A percentile compares a stretch with the other conserved stretches of the same genome.
Evolutionary conservation across 768 basidiomycete species (phyloP).

Genomic region (Rhizopogon rudus): DNA sequence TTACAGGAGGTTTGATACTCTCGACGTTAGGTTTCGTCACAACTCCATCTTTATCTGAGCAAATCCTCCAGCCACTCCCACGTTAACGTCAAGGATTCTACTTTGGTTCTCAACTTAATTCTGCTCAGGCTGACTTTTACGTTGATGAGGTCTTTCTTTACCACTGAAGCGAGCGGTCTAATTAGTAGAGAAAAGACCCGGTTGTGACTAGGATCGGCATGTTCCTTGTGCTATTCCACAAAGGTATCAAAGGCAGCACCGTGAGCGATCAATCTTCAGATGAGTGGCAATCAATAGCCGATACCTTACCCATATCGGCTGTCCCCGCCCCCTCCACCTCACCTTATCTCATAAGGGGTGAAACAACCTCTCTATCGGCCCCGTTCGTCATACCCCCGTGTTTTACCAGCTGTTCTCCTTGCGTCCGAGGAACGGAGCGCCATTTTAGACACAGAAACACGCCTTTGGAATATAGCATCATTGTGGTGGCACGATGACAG

Average conservation of each 20-base stretch:
- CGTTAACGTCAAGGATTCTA: background rate
- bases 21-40: background rate
- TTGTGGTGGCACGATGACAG: background rate
- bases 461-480: background rate
- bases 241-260: background rate
- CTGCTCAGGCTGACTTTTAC: background rate
- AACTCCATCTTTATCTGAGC: background rate
- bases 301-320: background rate
- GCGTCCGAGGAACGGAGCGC: background rate
- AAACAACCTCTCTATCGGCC: background rate
- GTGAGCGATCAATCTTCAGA: background rate
- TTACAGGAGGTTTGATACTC: background rate
- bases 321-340: background rate
- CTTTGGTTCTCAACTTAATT: background rate
- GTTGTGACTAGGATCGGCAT: background rate
- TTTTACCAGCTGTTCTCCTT: background rate
- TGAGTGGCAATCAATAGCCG: background rate
- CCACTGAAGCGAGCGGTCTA: background rate
- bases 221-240: background rate
- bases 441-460: background rate
- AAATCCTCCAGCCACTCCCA: background rate
- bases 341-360: background rate
- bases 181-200: background rate
- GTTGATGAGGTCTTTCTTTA: background rate
- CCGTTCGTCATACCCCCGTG: background rate